Evolutionary conservation across 2,329 filamentous ascomycete species (phyloP), one percentile per base, ranked within the genome.

Genomic region (Gyromitra esculenta): DNA sequence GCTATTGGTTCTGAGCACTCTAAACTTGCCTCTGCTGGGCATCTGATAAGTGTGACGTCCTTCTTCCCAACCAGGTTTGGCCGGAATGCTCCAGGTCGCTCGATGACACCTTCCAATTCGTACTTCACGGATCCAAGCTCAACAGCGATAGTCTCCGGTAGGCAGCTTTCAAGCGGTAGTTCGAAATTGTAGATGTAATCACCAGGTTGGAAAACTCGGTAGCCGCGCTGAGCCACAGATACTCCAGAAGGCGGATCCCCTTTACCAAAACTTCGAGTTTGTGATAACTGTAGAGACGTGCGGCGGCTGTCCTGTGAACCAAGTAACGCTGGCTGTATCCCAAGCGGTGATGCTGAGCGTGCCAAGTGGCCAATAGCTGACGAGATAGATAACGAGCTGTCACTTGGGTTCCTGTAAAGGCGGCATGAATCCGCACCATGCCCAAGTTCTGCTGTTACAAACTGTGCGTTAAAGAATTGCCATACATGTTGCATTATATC

Each of bases 1-100:
- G 94, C 95, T 81, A 97, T 97, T 1, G 94, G 94, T 82, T 97
- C 94, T 35, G 94, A 91, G 83, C 93, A 93, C 83, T 97, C 94
- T 31, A 97, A 86, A 0, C 94, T 97, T 59, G 94, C 89, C 83
- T 97, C 93, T 63, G 95, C 90, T 0, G 94, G 94, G 2, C 96
- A 90, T 57, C 94, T 91, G 68, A 97, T 93, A 62, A 97, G 89
- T 7, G 88, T 88, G 1, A 97, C 90, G 83, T 97, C 94, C 82
- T 94, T 93, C 56, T 86, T 87, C 50, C 94, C 94, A 73, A 94
- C 87, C 1, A 97, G 86, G 80, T 97, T 97, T 1, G 93, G 91
- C 81, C 94, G 92, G 85, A 97, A 97, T 13, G 94, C 92, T 1
- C 94, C 94, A 1, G 94, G 90, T 72, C 94, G 90, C 83, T 97